phyloP scores from a whole-genome alignment of 2,329 filamentous ascomycete species.

The Epichloe elymi region DNA sequence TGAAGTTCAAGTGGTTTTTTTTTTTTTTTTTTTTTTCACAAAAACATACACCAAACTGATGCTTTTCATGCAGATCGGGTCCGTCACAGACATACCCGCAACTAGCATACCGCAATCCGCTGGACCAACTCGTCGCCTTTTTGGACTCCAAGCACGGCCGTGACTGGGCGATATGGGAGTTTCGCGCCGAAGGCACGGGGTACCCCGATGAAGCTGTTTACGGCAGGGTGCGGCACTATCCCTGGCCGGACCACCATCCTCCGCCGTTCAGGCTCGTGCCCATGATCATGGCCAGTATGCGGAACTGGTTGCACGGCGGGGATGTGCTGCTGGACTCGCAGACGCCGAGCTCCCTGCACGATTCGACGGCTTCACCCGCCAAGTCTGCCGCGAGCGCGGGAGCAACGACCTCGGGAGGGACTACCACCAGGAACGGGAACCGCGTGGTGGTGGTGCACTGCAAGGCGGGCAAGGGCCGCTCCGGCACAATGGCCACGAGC shows the following conservation, averaged over 20 bases:
- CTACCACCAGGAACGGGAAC: slow-evolving; percentile 18
- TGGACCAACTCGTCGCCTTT: slow-evolving; percentile 75
- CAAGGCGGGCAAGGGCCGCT: slow-evolving; percentile 91
- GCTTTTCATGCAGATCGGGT: slow-evolving; percentile 52
- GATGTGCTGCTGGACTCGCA: slow-evolving; percentile 21
- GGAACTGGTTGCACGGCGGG: slow-evolving; percentile 61
- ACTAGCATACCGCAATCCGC: slow-evolving; percentile 84
- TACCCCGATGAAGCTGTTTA: slow-evolving; percentile 89
- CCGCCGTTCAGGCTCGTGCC: slow-evolving; percentile 85
- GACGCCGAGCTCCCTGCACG: neutral
- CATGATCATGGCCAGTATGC: slow-evolving; percentile 82
- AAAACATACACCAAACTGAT: neutral
- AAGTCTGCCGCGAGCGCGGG: neutral
- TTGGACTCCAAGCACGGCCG: slow-evolving; percentile 72
- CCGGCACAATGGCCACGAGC: slow-evolving; percentile 74
- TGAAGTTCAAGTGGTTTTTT: too few species aligned
- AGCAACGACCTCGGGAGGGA: neutral
- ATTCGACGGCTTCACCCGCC: neutral
- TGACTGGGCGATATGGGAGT: slow-evolving; percentile 96
- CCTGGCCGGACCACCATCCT: slow-evolving; percentile 94
- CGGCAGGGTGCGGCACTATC: slow-evolving; percentile 74
- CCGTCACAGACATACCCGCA: slow-evolving; percentile 83
- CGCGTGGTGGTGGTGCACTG: slow-evolving; percentile 88
- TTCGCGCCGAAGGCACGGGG: slow-evolving; percentile 88
- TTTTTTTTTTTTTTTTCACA: too few species aligned